phyloP scores from a whole-genome alignment of 2,329 filamentous ascomycete species.

The Exophiala viscosa region DNA sequence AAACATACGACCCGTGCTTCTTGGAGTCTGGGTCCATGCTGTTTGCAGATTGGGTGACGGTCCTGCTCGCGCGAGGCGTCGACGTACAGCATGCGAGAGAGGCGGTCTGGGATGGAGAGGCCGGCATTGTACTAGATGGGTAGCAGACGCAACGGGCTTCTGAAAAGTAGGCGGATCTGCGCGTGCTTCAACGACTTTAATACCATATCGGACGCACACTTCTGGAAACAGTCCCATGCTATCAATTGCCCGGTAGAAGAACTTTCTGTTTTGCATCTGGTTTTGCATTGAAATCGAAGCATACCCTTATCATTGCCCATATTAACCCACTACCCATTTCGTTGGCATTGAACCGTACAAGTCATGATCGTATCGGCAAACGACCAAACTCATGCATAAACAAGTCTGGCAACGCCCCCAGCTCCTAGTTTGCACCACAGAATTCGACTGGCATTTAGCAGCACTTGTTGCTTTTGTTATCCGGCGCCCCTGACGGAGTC shows the following conservation, averaged over 20 bases:
- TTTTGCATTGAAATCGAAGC: too few species aligned
- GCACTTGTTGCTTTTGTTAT: constrained; percentile 76
- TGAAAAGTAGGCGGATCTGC: too few species aligned
- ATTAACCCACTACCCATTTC: constrained; percentile 3
- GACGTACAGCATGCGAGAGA: constrained; percentile 41
- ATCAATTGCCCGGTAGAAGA: too few species aligned
- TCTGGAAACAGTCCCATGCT: too few species aligned
- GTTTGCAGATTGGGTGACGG: constrained; percentile 56
- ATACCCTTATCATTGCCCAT: background rate
- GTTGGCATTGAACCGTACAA: constrained; percentile 10
- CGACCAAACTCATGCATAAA: constrained; percentile 10
- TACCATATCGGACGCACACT: too few species aligned
- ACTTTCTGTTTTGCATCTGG: too few species aligned
- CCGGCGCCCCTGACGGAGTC: constrained; percentile 76
- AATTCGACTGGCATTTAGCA: constrained; percentile 49
- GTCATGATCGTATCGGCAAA: constrained; percentile 21
- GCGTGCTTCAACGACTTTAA: too few species aligned
- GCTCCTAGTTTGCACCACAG: constrained; percentile 2
- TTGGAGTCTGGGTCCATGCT: constrained; percentile 62
- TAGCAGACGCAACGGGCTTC: background rate
- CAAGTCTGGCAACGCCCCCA: constrained; percentile 18
- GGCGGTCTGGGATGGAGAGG: constrained; percentile 18
- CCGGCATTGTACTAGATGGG: constrained; percentile 14
- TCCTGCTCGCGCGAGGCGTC: constrained; percentile 54
- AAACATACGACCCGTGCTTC: constrained; percentile 56